phyloP scores from a whole-genome alignment of 495 filamentous ascomycete genomes.

The Aspergillus carlsbadensis region DNA sequence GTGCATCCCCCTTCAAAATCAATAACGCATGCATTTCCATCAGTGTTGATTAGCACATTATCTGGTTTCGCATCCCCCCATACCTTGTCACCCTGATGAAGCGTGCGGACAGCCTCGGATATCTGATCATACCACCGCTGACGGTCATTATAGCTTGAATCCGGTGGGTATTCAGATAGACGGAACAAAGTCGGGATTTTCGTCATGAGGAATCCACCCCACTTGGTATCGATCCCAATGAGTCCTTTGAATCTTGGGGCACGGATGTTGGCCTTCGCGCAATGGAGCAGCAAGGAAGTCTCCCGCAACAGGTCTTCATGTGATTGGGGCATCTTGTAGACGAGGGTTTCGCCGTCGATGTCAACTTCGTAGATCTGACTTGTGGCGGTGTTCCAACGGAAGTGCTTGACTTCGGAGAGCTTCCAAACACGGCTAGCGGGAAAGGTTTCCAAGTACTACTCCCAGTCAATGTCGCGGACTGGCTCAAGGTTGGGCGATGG shows the following conservation, averaged over 20 bases:
- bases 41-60: not conserved
- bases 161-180: not conserved
- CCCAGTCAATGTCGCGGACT: not conserved
- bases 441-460: not conserved
- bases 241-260: not conserved
- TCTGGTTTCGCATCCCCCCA: not conserved
- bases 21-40: slow-evolving; percentile 4
- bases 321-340: not conserved
- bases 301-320: not conserved
- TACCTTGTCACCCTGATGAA: not conserved
- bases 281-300: not conserved
- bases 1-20: not conserved
- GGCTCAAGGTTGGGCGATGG: too few species aligned
- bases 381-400: not conserved
- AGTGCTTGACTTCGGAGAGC: not conserved
- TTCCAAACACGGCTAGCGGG: not conserved
- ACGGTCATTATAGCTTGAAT: not conserved
- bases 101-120: not conserved
- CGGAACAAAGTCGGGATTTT: not conserved
- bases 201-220: not conserved
- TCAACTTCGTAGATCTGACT: not conserved
- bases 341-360: not conserved
- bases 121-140: slow-evolving; percentile 8
- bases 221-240: not conserved
- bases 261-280: not conserved